Evolutionary conservation across 148 eudicot species (phyloP), one percentile per base, ranked within the genome.

Genomic region (Vaccinium corymbosum): DNA sequence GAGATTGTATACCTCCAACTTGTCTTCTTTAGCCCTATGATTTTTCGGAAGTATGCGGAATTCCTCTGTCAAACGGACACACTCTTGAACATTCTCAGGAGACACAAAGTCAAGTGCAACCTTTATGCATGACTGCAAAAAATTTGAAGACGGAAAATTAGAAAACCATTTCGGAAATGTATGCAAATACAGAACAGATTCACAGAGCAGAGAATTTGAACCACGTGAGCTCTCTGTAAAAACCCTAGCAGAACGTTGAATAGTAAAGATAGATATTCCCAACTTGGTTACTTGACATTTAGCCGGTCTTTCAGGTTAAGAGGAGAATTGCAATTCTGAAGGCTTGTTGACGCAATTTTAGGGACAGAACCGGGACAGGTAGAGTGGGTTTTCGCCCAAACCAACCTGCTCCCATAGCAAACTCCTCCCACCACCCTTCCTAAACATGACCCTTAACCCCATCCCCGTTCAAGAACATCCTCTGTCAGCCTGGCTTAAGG

Each of bases 1-100:
- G 7, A 70, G 70, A 55, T 42, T 22, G 48, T 50, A 48, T 83
- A 87, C 90, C 90, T 89, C 89, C 82, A 89, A 81, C 87, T 89
- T 89, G 86, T 89, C 89, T 85, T 86, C 90, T 55, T 87, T 89
- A 20, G 90, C 89, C 86, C 86, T 87, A n/a, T 89, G 90, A 83
- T 85, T 85, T 20, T 76, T 76, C 6, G 90, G 90, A 80, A 89
- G 90, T 35, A 79, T 15, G 4, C 90, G 90, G 35, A 89, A 82
- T 80, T 89, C 89, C 78, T 87, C 89, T 4, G 90, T 82, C 64
- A 89, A 83, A 38, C 90, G 83, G 32, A 89, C 68, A 52, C 90
- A 89, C 70, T 89, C 89, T 49, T 80, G 32, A 55, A 89, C 86
- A 81, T 83, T 89, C 80, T 89, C 90, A 32, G 90, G 90, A 25